A percentile compares a stretch with the other conserved stretches of the same genome.
These are phyloP conservation scores for Hyphopichia pseudoburtonii DNA, from an alignment of 1,139 yeast genomes.

Conservation along the genomic window DNA sequence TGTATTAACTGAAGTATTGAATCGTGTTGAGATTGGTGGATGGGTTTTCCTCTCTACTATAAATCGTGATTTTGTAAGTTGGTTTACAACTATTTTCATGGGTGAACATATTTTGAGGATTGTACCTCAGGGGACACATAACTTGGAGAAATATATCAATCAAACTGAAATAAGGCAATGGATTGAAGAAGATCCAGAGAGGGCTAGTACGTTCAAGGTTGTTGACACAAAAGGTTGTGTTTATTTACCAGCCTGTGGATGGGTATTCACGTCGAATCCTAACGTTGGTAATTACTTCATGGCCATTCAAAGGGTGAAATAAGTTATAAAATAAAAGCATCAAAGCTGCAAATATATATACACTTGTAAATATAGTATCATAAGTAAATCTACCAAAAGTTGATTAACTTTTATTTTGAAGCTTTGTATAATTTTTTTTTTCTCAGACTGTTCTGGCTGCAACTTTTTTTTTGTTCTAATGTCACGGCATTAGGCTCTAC, in stretches of 20 bases:
- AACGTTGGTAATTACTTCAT: slow-evolving; percentile 81
- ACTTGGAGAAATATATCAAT: slow-evolving; percentile 81
- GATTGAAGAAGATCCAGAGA: slow-evolving; percentile 40
- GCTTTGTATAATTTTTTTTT: too few relatives aligned
- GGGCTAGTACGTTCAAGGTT: slow-evolving; percentile 51
- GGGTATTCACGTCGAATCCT: slow-evolving; percentile 67
- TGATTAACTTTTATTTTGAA: too few relatives aligned
- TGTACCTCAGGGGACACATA: slow-evolving; percentile 93
- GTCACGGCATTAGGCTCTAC: too few relatives aligned
- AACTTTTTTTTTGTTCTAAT: too few relatives aligned
- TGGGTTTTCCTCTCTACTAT: slow-evolving; percentile 88
- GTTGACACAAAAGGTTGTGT: slow-evolving; percentile 74
- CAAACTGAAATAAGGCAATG: slow-evolving; percentile 70
- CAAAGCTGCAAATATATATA: too few relatives aligned
- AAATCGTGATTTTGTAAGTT: slow-evolving; percentile 83
- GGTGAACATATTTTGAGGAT: slow-evolving; percentile 79
- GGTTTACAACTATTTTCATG: slow-evolving; percentile 90
- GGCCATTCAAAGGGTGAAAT: slow-evolving; percentile 59
- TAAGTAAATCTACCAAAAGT: too few relatives aligned
- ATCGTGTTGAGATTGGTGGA: slow-evolving; percentile 74
- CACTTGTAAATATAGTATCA: too few relatives aligned
- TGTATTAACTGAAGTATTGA: slow-evolving; percentile 66
- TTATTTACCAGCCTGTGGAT: slow-evolving; percentile 80
- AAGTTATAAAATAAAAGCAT: slow-evolving; percentile 4
- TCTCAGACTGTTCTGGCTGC: too few relatives aligned